phyloP scores from a whole-genome alignment of 1,284 basidiomycete genomes.

The Singerocomus inundabilis region DNA sequence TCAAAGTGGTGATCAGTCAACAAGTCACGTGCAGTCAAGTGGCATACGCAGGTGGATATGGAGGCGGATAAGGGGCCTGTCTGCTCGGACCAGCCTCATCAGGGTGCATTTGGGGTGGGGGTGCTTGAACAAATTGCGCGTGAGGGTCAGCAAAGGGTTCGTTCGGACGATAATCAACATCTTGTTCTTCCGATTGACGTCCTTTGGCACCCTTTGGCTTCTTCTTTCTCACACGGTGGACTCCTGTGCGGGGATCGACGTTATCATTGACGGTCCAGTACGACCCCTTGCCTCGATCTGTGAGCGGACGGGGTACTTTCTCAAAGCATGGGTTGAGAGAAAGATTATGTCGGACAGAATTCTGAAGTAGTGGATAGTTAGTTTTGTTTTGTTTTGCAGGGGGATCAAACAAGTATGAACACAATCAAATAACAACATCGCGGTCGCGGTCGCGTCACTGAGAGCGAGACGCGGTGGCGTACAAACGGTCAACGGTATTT shows the following conservation, averaged over 20 bases:
- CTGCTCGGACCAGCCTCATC: conserved; percentile 59
- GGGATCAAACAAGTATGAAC: conserved; percentile 47
- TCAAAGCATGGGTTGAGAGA: conserved; percentile 93
- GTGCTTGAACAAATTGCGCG: conserved; percentile 49
- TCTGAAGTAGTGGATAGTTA: conserved; percentile 48
- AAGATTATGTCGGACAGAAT: conserved; percentile 92
- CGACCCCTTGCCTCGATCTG: conserved; percentile 83
- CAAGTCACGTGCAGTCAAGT: background rate
- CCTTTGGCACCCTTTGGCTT: conserved; percentile 55
- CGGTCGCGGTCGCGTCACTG: conserved; percentile 51
- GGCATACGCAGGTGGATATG: conserved; percentile 43
- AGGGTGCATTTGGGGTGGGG: conserved; percentile 50
- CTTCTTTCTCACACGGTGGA: conserved; percentile 81
- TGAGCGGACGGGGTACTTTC: conserved; percentile 85
- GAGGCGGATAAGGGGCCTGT: conserved; percentile 54
- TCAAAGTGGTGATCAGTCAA: conserved; percentile 15
- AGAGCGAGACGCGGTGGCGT: conserved; percentile 11
- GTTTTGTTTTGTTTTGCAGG: conserved; percentile 27
- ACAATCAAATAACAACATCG: conserved; percentile 56
- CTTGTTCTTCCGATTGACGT: conserved; percentile 48
- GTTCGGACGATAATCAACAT: conserved; percentile 60
- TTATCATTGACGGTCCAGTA: conserved; percentile 88
- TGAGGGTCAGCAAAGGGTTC: conserved; percentile 54
- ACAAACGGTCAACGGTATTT: conserved; percentile 1
- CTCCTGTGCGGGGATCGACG: conserved; percentile 81